phyloP scores from a whole-genome alignment of 805 yeast species.

The Starmera quercuum region DNA sequence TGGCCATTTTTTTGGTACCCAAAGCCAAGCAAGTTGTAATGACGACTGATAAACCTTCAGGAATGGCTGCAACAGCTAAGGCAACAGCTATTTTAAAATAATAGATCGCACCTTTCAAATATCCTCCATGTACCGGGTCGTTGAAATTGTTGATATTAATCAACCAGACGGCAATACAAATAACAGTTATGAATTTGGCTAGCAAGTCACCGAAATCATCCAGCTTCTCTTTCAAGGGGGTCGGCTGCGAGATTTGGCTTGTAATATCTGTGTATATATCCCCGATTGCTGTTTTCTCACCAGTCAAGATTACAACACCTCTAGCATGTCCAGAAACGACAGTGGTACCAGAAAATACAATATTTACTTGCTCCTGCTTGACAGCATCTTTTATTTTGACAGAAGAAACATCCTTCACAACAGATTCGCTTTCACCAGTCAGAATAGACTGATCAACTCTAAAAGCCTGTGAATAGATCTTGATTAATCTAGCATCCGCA shows the following conservation, averaged over 20 bases:
- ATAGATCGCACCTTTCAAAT: constrained; percentile 36
- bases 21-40: constrained; percentile 43
- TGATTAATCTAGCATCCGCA: constrained; percentile 38
- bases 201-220: constrained; percentile 30
- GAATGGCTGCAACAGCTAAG: constrained; percentile 44
- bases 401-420: constrained; percentile 23
- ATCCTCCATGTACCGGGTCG: constrained; percentile 38
- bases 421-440: constrained; percentile 40
- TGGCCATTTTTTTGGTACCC: constrained; percentile 42
- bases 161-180: constrained; percentile 40
- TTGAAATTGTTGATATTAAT: constrained; percentile 30
- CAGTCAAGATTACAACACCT: constrained; percentile 40
- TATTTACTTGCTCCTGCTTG: constrained; percentile 29
- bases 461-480: constrained; percentile 30
- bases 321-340: constrained; percentile 35
- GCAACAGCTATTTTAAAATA: constrained; percentile 44
- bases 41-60: constrained; percentile 46
- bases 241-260: constrained; percentile 27
- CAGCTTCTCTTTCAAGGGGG: constrained; percentile 30
- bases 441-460: constrained; percentile 38
- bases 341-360: constrained; percentile 41
- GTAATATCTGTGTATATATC: constrained; percentile 37
- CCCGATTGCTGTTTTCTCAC: constrained; percentile 41
- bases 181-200: constrained; percentile 35
- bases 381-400: constrained; percentile 26